A percentile compares a stretch with the other conserved stretches of the same genome.
These are phyloP conservation scores for Xylaria multiplex DNA, from an alignment of 2,329 filamentous ascomycete genomes.

Conservation along the genomic window DNA sequence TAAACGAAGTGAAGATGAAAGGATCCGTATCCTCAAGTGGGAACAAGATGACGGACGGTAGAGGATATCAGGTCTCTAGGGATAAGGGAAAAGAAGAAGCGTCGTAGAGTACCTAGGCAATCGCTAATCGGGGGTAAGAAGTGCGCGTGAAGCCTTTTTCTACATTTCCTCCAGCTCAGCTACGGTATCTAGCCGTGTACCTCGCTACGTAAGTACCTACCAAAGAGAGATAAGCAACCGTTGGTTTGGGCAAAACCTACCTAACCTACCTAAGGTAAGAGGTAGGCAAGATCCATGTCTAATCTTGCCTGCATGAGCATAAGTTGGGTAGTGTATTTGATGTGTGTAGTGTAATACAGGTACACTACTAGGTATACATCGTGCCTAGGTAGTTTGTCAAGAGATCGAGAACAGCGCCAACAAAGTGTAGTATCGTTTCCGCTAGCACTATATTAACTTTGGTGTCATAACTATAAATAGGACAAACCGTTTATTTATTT, in stretches of 20 bases:
- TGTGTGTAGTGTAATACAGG: too few species aligned
- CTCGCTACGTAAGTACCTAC: background rate
- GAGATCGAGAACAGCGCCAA: background rate
- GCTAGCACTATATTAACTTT: too few species aligned
- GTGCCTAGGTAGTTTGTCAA: background rate
- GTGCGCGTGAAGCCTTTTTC: background rate
- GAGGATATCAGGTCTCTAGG: background rate
- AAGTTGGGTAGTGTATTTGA: too few species aligned
- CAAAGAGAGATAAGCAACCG: conserved; percentile 8
- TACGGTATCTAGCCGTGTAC: background rate
- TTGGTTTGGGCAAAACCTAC: background rate
- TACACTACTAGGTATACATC: background rate
- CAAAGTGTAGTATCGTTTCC: background rate
- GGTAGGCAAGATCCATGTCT: conserved; percentile 6
- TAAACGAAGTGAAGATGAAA: background rate
- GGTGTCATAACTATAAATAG: too few species aligned
- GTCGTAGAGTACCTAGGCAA: background rate
- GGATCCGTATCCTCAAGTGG: background rate
- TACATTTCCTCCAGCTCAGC: background rate
- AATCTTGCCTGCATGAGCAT: background rate
- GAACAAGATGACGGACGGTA: background rate
- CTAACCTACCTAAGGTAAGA: conserved; percentile 3
- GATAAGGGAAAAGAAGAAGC: background rate
- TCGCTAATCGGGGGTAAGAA: background rate
- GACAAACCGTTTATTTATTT: too few species aligned